These are phyloP conservation scores for Sapria himalayana DNA, from an alignment of 345 rosid genomes.

Conservation along the genomic window DNA sequence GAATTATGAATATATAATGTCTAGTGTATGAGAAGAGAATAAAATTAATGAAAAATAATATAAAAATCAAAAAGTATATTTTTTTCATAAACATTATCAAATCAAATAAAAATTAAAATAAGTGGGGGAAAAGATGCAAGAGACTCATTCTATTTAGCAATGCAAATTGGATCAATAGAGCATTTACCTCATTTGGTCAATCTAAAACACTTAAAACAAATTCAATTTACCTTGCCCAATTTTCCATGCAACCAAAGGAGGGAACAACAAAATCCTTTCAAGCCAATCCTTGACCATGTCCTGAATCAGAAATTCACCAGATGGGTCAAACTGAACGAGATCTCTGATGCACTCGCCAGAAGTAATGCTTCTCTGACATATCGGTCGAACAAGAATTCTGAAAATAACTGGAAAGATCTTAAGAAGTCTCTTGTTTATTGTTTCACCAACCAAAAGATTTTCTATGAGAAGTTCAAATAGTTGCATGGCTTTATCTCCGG, in stretches of 20 bases:
- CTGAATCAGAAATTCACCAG: constrained; percentile 21
- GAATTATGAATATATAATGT: no score
- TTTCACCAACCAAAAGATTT: constrained; percentile 65
- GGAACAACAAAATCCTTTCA: constrained; percentile 36
- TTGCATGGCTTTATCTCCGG: constrained; percentile 33
- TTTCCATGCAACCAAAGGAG: constrained; percentile 48
- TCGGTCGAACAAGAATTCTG: constrained; percentile 24
- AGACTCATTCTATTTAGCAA: no score
- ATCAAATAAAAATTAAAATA: no score
- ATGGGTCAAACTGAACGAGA: constrained; percentile 8
- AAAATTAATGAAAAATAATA: background rate
- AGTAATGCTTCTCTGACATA: constrained; percentile 16
- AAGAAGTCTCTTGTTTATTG: constrained; percentile 39
- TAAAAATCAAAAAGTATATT: constrained; percentile 1
- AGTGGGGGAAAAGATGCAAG: no score
- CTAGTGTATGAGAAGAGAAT: constrained; percentile 1
- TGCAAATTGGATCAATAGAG: no score
- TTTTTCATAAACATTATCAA: no score
- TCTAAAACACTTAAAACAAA: background rate
- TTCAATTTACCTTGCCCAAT: constrained; percentile 31
- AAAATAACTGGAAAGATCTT: constrained; percentile 46
- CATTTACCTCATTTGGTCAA: no score
- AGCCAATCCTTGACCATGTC: constrained; percentile 46
- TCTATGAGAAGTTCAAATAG: constrained; percentile 35
- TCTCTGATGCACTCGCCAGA: constrained; percentile 15